These are phyloP conservation scores for Cymodocea nodosa DNA, from an alignment of 116 monocot genomes.

Conservation along the genomic window DNA sequence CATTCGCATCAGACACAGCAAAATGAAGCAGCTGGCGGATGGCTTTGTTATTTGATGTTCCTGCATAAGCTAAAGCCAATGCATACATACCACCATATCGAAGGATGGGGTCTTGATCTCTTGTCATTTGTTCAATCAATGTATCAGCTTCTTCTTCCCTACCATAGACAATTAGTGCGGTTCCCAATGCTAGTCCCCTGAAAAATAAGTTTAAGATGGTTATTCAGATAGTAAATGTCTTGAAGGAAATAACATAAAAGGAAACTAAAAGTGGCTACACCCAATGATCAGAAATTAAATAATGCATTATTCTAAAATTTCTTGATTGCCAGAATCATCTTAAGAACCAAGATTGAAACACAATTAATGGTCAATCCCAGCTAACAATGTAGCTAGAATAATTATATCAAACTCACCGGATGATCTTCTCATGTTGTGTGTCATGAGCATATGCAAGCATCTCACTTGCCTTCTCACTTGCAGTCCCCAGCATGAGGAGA, in stretches of 20 bases:
- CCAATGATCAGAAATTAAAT: background rate
- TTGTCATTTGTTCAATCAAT: slow-evolving; percentile 92
- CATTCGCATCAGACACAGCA: slow-evolving; percentile 98
- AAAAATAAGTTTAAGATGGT: background rate
- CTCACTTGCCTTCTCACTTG: slow-evolving; percentile 85
- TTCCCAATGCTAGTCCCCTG: slow-evolving; percentile 89
- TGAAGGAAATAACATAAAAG: background rate
- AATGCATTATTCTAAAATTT: no score
- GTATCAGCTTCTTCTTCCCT: slow-evolving; percentile 96
- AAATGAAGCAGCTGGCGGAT: slow-evolving; percentile 98
- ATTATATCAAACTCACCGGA: slow-evolving; percentile 32
- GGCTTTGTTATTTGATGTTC: slow-evolving; percentile 97
- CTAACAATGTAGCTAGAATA: background rate
- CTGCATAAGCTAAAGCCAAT: slow-evolving; percentile 86
- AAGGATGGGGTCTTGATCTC: slow-evolving; percentile 98
- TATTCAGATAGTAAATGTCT: background rate
- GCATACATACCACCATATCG: slow-evolving; percentile 99
- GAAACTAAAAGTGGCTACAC: background rate
- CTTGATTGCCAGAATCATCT: no score
- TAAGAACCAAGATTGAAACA: background rate
- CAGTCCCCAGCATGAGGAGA: slow-evolving; percentile 90
- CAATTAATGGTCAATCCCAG: background rate
- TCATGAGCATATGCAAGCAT: slow-evolving; percentile 99
- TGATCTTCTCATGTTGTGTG: slow-evolving; percentile 98
- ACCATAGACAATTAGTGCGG: slow-evolving; percentile 96